Evolutionary conservation across 345 rosid genomes (phyloP), one percentile per base, ranked within the genome.

Genomic region (Tarenaya hassleriana): DNA sequence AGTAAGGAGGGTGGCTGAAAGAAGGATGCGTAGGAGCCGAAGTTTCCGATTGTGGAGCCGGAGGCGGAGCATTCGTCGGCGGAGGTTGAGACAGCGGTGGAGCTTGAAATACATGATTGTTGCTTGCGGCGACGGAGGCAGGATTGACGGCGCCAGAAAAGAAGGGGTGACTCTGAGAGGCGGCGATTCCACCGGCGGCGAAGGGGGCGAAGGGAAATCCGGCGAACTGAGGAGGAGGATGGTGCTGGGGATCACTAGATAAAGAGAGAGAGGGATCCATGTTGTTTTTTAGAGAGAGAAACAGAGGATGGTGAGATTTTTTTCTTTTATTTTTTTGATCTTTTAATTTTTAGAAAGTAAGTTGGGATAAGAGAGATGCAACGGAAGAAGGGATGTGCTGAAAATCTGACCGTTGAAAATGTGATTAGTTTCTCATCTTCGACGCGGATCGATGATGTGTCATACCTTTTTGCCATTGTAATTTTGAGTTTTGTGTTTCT

Each of bases 391-490:
- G 41, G 55, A 43, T 15, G 16, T 16, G 46, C 34, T 51, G 7
- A 33, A 58, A 65, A 65, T 65, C 69, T 58, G 52, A 58, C 69
- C 64, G 69, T 65, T 65, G 44, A 58, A 44, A 10, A 47, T 65
- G 64, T 45, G 44, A 44, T 58, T 19, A 44, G 38, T n/a, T 64
- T 41, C 15, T 7, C 20, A 32, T 53, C 53, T 46, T 45, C 27
- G 21, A 52, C 64, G 52, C 54, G 64, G 70, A 66, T 66, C 64
- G 70, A 52, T 66, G 64, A 58, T 64, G 24, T 66, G 60, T 49
- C 60, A 31, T 35, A 1, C 21, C 20, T 47, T 8, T 35, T 4
- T 21, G 35, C 14, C 37, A 0, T 13, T 50, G 37, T 50, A 13
- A 58, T 50, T 0, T 64, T 43, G 13, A 42, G 58, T 58, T 65